phyloP scores from a whole-genome alignment of 805 yeast genomes.

The Candida glaebosa region DNA sequence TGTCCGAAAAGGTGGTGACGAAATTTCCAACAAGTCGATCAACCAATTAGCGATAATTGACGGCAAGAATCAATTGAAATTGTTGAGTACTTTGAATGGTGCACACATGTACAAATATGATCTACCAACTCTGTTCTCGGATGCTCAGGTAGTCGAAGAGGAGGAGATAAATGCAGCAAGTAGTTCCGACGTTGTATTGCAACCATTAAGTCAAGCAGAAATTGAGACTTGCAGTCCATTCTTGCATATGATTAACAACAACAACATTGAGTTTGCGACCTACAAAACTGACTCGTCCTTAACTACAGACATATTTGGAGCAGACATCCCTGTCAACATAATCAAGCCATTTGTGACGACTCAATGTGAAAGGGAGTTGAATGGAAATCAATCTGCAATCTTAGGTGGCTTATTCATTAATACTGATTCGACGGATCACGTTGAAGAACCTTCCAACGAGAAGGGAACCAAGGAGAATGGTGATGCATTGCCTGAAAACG shows the following conservation, averaged over 20 bases:
- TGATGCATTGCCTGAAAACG: neutral
- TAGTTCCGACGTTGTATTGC: neutral
- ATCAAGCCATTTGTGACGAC: constrained; percentile 6
- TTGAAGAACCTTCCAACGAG: neutral
- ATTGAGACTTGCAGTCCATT: constrained; percentile 51
- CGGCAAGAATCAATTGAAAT: constrained; percentile 23
- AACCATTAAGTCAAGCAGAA: constrained; percentile 49
- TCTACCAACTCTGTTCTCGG: constrained; percentile 31
- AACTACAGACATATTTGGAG: constrained; percentile 21
- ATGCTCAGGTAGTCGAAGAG: neutral
- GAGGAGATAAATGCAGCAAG: neutral
- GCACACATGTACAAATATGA: constrained; percentile 36
- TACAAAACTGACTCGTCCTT: constrained; percentile 16
- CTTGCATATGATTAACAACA: constrained; percentile 26
- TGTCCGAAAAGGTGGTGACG: constrained; percentile 8
- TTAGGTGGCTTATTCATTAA: neutral
- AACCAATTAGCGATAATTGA: constrained; percentile 36
- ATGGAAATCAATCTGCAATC: neutral
- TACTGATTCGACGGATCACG: neutral
- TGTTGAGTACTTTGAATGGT: constrained; percentile 38
- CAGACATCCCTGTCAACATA: constrained; percentile 15
- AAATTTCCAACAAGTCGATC: constrained; percentile 14
- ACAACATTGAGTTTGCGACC: constrained; percentile 27
- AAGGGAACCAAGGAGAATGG: neutral
- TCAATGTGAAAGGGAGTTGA: neutral